phyloP scores from a whole-genome alignment of 768 basidiomycete species.

The Gloeostereum incarnatum region DNA sequence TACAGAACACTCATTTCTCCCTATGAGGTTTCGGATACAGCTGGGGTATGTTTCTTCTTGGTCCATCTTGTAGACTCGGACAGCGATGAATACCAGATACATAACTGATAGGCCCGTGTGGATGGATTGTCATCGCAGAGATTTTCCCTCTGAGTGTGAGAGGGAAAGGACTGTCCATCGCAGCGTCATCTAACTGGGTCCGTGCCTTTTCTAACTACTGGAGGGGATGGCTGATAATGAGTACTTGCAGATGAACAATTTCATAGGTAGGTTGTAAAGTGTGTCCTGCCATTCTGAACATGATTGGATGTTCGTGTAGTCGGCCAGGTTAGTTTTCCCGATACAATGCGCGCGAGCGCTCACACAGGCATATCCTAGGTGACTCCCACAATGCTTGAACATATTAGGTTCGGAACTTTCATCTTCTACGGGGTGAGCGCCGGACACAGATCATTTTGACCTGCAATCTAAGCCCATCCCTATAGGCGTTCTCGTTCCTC shows the following conservation, averaged over 20 bases:
- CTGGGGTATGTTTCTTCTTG: slow-evolving; percentile 39
- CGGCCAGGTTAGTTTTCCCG: too few relatives aligned
- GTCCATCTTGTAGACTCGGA: background rate
- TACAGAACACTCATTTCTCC: background rate
- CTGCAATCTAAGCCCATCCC: too few relatives aligned
- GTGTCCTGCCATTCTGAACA: too few relatives aligned
- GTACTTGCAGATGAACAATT: slow-evolving; percentile 58
- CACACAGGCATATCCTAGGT: too few relatives aligned
- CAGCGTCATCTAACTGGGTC: slow-evolving; percentile 71
- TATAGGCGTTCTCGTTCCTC: slow-evolving; percentile 53
- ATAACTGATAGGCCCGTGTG: slow-evolving; percentile 37
- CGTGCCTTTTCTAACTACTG: slow-evolving; percentile 9
- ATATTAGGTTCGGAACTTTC: slow-evolving; percentile 63
- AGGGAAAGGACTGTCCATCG: slow-evolving; percentile 69
- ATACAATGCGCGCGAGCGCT: too few relatives aligned
- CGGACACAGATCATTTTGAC: slow-evolving; percentile 1
- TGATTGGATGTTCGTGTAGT: too few relatives aligned
- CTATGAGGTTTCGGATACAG: slow-evolving; percentile 58
- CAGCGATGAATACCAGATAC: too few relatives aligned
- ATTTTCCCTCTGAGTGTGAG: slow-evolving; percentile 67
- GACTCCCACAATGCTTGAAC: slow-evolving; percentile 63
- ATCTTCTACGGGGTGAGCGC: slow-evolving; percentile 63
- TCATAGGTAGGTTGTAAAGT: slow-evolving; percentile 38
- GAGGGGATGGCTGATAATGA: slow-evolving; percentile 1
- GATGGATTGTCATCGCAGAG: slow-evolving; percentile 73